Conservation (phyloP, 768 basidiomycete species). For the Serendipita sp. region DNA sequence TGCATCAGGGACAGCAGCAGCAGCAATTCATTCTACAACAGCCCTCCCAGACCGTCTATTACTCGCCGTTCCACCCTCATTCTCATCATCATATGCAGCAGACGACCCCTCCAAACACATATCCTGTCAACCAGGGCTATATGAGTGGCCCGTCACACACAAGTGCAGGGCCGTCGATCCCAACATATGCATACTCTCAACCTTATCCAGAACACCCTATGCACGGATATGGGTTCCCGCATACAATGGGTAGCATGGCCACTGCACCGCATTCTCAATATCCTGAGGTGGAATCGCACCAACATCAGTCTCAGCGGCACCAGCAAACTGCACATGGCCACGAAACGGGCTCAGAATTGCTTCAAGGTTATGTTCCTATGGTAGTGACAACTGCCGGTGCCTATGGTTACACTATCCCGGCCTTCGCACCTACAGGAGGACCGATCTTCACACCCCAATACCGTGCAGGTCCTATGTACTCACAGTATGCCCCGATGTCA, state of each 20-base stretch:
- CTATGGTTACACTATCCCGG: neutral
- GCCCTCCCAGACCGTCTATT: slow-evolving; percentile 2
- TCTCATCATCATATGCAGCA: neutral
- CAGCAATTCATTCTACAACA: neutral
- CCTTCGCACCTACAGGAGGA: neutral
- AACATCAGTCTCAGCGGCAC: neutral
- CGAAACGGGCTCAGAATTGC: neutral
- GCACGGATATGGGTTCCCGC: neutral
- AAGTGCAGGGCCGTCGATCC: neutral
- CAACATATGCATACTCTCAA: slow-evolving; percentile 4
- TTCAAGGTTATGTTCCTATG: neutral
- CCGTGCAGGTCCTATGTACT: neutral
- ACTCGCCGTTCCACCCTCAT: neutral
- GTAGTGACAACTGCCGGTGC: neutral
- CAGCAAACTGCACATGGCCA: neutral
- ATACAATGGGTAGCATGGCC: neutral
- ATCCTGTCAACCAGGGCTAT: neutral
- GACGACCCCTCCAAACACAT: neutral
- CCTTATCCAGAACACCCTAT: slow-evolving; percentile 3
- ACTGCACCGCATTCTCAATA: neutral
- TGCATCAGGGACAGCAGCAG: neutral
- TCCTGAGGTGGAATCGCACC: neutral
- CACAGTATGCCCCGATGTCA: neutral
- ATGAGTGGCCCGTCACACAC: neutral
- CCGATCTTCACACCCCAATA: neutral